These are phyloP conservation scores for Colletotrichum lentis DNA, from an alignment of 2,329 filamentous ascomycete genomes.

Conservation along the genomic window DNA sequence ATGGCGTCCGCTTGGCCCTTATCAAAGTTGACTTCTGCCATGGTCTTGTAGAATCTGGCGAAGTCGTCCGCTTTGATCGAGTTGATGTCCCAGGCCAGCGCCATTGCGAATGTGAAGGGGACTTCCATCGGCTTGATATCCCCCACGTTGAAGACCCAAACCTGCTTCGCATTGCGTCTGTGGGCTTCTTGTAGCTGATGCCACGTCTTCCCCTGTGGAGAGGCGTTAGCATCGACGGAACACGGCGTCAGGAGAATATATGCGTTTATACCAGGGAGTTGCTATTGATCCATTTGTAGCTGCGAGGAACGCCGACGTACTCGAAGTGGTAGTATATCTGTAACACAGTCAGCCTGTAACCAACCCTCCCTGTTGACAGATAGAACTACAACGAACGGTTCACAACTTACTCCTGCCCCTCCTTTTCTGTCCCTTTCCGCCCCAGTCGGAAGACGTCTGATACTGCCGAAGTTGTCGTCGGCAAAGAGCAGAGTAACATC, in stretches of 20 bases:
- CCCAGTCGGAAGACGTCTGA: slow-evolving; percentile 63
- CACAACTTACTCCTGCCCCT: slow-evolving; percentile 60
- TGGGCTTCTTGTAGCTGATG: slow-evolving; percentile 67
- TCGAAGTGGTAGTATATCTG: slow-evolving; percentile 64
- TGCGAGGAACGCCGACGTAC: slow-evolving; percentile 68
- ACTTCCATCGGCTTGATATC: slow-evolving; percentile 68
- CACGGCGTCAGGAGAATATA: background rate
- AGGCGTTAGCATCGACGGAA: background rate
- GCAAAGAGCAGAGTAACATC: slow-evolving; percentile 69
- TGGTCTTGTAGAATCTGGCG: slow-evolving; percentile 8
- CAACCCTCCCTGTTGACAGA: slow-evolving; percentile 39
- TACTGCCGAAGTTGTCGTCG: slow-evolving; percentile 70
- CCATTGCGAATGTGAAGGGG: slow-evolving; percentile 63
- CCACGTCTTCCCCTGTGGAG: slow-evolving; percentile 47
- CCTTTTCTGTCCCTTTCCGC: slow-evolving; percentile 62
- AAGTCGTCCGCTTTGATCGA: slow-evolving; percentile 55
- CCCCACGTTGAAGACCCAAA: slow-evolving; percentile 71
- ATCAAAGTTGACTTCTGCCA: slow-evolving; percentile 51
- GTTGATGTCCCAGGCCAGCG: slow-evolving; percentile 64
- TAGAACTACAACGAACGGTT: fast-evolving
- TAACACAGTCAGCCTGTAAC: background rate
- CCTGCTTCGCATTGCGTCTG: slow-evolving; percentile 55
- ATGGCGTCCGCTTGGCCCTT: slow-evolving; percentile 54
- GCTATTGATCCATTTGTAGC: slow-evolving; percentile 70
- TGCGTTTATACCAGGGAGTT: slow-evolving; percentile 57